These are phyloP conservation scores for Eucalyptus globulus DNA, from an alignment of 345 rosid species.

Conservation along the genomic window DNA sequence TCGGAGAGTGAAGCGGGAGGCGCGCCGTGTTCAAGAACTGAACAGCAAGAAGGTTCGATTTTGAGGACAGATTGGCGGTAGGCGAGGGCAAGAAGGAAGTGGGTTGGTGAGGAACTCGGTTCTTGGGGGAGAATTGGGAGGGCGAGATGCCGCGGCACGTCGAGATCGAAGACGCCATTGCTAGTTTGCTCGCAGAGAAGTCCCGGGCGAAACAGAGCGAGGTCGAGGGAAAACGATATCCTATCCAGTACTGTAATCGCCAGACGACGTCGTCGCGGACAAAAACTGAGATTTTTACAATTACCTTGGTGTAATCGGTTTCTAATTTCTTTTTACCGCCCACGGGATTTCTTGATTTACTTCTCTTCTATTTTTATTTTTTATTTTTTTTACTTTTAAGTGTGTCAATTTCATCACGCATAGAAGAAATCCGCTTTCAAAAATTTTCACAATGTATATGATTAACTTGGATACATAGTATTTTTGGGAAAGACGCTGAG, in stretches of 20 bases:
- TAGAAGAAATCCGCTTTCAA: too few species aligned
- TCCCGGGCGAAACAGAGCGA: background rate
- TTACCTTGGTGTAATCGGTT: too few species aligned
- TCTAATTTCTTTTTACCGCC: too few species aligned
- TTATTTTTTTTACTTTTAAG: too few species aligned
- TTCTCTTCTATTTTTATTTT: too few species aligned
- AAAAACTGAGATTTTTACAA: too few species aligned
- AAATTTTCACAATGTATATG: accelerated
- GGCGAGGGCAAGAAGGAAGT: conserved; percentile 27
- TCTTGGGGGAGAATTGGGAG: background rate
- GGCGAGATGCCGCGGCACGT: conserved; percentile 8
- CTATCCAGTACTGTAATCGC: background rate
- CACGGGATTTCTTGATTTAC: too few species aligned
- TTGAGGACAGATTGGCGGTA: conserved; percentile 26
- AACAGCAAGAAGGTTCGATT: conserved; percentile 22
- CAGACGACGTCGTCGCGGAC: background rate
- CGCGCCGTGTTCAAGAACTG: conserved; percentile 32
- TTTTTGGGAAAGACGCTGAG: too few species aligned
- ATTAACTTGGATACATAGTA: too few species aligned
- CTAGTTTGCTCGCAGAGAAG: background rate
- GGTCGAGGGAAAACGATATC: background rate
- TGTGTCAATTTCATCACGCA: too few species aligned
- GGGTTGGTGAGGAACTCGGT: conserved; percentile 11
- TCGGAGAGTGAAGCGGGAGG: conserved; percentile 31
- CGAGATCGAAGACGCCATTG: conserved; percentile 54